Percentiles rank a stretch among this genome's conserved stretches.
phyloP scores from a whole-genome alignment of 345 rosid species.

The Populus nigra region DNA sequence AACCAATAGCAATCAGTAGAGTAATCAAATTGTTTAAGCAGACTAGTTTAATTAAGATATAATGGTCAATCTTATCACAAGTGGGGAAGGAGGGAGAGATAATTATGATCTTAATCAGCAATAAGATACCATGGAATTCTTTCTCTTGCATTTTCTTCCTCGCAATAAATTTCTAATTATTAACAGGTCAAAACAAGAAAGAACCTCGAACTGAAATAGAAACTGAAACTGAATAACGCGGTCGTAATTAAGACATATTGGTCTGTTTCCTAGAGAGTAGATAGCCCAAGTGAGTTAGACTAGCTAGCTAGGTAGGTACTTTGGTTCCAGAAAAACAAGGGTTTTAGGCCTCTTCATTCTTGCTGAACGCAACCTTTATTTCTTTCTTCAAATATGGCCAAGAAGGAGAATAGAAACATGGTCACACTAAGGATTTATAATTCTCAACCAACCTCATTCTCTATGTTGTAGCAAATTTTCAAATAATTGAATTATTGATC shows the following conservation, averaged over 20 bases:
- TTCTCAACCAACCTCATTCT: neutral
- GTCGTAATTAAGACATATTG: neutral
- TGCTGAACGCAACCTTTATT: neutral
- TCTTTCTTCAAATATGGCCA: neutral
- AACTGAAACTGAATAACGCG: neutral
- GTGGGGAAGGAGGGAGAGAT: neutral
- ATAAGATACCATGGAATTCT: neutral
- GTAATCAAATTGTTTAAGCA: neutral
- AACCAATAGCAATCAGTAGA: neutral
- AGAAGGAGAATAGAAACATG: neutral
- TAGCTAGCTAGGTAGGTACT: neutral
- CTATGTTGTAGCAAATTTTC: neutral
- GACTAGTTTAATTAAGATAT: neutral
- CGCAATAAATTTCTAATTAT: neutral
- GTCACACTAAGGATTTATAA: neutral
- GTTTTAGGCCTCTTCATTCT: neutral
- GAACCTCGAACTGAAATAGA: neutral
- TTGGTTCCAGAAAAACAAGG: neutral
- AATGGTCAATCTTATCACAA: neutral
- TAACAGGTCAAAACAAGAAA: slow-evolving; percentile 17
- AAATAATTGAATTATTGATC: neutral
- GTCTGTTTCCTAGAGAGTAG: neutral
- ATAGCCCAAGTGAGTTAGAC: neutral
- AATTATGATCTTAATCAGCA: neutral
- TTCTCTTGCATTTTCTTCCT: neutral